Evolutionary conservation across 2,329 filamentous ascomycete genomes (phyloP).

Genomic region (Dactylonectria estremocensis): DNA sequence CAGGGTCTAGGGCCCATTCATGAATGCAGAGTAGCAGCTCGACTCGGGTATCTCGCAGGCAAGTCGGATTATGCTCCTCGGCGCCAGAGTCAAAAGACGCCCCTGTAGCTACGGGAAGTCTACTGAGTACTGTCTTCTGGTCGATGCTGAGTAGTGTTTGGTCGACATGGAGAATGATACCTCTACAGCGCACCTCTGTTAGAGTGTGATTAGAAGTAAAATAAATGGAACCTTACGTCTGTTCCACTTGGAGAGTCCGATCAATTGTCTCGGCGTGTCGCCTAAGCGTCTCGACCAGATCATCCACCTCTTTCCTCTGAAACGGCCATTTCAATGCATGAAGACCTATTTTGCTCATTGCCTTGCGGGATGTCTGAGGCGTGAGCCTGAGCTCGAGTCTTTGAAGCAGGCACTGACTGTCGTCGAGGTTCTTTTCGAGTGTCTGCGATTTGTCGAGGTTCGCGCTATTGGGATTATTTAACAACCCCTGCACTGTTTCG

Average conservation of each 20-base stretch:
- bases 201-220: background rate
- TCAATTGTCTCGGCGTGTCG: constrained; percentile 2
- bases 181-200: constrained; percentile 2
- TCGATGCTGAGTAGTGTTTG: background rate
- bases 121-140: background rate
- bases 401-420: background rate
- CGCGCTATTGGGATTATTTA: too few species aligned
- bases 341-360: too few species aligned
- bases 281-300: background rate
- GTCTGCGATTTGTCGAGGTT: too few species aligned
- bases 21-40: too few species aligned
- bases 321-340: background rate
- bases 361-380: background rate
- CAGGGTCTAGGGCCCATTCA: too few species aligned
- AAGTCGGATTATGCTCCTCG: too few species aligned
- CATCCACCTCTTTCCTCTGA: constrained; percentile 5
- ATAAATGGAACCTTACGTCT: constrained; percentile 13
- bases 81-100: too few species aligned
- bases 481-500: too few species aligned
- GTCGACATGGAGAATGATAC: background rate
- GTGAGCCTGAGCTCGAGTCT: constrained; percentile 3
- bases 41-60: too few species aligned
- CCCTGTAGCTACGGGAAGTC: too few species aligned
- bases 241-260: constrained; percentile 15
- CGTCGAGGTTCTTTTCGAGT: background rate